A percentile compares a stretch with the other conserved stretches of the same genome.
Conservation (phyloP, 495 filamentous ascomycete species). For the Immersiella caudata region DNA sequence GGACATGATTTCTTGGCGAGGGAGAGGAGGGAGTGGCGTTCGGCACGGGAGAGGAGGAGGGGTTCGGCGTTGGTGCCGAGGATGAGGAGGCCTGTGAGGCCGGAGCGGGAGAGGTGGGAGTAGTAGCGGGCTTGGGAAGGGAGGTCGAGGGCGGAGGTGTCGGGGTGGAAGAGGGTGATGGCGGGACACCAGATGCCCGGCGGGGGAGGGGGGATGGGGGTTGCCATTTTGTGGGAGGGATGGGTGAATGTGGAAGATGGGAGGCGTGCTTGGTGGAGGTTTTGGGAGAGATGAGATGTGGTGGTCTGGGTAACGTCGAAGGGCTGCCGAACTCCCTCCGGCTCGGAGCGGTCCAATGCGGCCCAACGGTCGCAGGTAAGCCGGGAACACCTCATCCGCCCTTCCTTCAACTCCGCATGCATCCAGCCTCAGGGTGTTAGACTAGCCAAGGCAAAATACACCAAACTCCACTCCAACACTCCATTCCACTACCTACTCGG, state of each 20-base stretch:
- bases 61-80: slow-evolving; percentile 69
- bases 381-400: neutral
- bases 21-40: slow-evolving; percentile 55
- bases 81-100: slow-evolving; percentile 61
- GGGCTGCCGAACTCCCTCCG: no score
- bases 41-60: slow-evolving; percentile 64
- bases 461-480: neutral
- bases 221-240: neutral
- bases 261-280: neutral
- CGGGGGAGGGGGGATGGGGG: slow-evolving; percentile 42
- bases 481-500: neutral
- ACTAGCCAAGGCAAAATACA: neutral
- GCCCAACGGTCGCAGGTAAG: neutral
- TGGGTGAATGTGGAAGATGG: neutral
- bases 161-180: slow-evolving; percentile 58
- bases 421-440: neutral
- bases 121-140: slow-evolving; percentile 56
- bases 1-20: slow-evolving; percentile 55
- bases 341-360: neutral
- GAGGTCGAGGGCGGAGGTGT: slow-evolving; percentile 55
- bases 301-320: neutral
- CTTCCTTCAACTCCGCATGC: neutral
- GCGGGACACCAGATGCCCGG: slow-evolving; percentile 47
- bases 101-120: slow-evolving; percentile 52
- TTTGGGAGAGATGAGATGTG: neutral